phyloP scores from a whole-genome alignment of 805 yeast species.

The Saccharomycopsis vini region DNA sequence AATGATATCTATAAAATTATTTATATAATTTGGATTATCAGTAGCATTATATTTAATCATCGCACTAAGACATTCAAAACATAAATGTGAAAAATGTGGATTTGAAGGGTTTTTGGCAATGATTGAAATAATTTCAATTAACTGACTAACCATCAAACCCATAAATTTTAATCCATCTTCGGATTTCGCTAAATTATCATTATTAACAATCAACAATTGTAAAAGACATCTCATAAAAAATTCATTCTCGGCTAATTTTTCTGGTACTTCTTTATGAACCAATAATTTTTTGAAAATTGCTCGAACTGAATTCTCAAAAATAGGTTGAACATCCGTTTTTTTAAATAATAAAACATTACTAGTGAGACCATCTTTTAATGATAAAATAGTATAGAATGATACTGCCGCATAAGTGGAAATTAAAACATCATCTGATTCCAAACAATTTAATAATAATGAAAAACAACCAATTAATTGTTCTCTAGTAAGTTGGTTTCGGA shows the following conservation, averaged over 20 bases:
- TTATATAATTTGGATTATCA: slow-evolving; percentile 27
- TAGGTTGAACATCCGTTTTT: slow-evolving; percentile 61
- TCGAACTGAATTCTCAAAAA: slow-evolving; percentile 51
- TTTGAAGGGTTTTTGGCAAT: slow-evolving; percentile 89
- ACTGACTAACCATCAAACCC: slow-evolving; percentile 40
- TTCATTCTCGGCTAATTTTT: slow-evolving; percentile 90
- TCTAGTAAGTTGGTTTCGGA: slow-evolving; percentile 88
- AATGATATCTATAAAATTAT: slow-evolving; percentile 39
- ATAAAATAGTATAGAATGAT: slow-evolving; percentile 79
- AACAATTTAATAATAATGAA: slow-evolving; percentile 67
- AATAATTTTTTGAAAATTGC: slow-evolving; percentile 62
- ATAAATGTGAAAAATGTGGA: slow-evolving; percentile 85
- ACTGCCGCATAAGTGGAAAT: slow-evolving; percentile 91
- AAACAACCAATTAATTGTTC: slow-evolving; percentile 71
- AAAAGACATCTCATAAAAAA: slow-evolving; percentile 82
- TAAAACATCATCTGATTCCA: slow-evolving; percentile 59
- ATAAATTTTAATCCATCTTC: slow-evolving; percentile 24
- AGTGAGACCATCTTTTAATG: slow-evolving; percentile 47
- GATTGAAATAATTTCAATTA: slow-evolving; percentile 56
- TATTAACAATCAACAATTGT: slow-evolving; percentile 69
- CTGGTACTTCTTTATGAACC: slow-evolving; percentile 56
- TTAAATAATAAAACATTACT: slow-evolving; percentile 41
- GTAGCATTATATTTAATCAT: slow-evolving; percentile 46
- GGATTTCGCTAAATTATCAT: slow-evolving; percentile 33
- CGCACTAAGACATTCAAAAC: slow-evolving; percentile 81